Conservation (phyloP, 306 rosid genomes). For the Trichosanthes cucumerina region DNA sequence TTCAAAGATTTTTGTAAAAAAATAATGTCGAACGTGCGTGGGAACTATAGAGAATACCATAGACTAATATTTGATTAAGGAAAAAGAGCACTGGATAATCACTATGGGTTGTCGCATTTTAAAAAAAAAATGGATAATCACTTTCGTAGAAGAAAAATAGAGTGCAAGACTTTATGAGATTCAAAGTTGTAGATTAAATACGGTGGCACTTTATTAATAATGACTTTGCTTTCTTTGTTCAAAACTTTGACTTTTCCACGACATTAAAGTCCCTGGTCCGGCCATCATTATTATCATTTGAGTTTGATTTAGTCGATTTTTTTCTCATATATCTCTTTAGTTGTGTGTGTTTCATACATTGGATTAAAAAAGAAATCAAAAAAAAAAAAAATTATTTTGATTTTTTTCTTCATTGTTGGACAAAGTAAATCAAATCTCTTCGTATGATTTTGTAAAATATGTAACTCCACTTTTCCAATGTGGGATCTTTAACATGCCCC, state of each 20-base stretch:
- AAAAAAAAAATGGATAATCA: no score
- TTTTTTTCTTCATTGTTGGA: no score
- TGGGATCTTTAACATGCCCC: no score
- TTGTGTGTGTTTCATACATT: no score
- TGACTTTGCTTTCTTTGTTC: neutral
- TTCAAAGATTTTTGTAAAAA: neutral
- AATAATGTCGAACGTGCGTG: neutral
- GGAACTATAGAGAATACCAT: neutral
- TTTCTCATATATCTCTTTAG: no score
- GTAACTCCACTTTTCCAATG: no score
- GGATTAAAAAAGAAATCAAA: no score
- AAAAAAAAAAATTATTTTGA: no score
- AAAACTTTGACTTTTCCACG: neutral
- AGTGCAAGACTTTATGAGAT: neutral
- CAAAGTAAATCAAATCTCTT: no score
- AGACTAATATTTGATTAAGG: neutral
- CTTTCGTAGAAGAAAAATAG: neutral
- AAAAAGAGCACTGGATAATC: neutral
- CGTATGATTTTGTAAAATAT: no score
- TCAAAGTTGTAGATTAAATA: neutral
- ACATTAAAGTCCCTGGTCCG: neutral
- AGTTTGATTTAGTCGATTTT: no score
- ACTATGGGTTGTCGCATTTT: neutral
- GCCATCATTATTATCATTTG: no score
- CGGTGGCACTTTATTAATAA: neutral